Percentiles rank a stretch among this genome's conserved stretches.
Evolutionary conservation across 257 asterid genomes (phyloP).

Genomic region (Fraxinus americana): DNA sequence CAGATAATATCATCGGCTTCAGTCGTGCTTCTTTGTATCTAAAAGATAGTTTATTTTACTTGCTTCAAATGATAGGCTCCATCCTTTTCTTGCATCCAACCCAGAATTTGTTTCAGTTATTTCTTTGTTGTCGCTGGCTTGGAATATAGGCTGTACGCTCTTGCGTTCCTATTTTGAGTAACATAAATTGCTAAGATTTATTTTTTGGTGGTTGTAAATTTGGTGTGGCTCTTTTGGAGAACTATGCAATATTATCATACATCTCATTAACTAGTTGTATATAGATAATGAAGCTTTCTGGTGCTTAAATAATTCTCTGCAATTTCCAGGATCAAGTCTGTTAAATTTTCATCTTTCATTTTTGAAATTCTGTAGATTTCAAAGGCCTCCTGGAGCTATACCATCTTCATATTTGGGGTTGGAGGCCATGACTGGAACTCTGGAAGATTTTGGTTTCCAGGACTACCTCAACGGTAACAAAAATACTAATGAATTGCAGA

Average conservation of each 20-base stretch:
- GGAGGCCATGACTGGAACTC: constrained; percentile 72
- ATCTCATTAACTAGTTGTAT: background rate
- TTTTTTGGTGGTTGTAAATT: constrained; percentile 1
- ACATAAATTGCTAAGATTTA: background rate
- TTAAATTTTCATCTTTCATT: constrained; percentile 5
- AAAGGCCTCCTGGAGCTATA: constrained; percentile 82
- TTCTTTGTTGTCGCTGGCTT: constrained; percentile 2
- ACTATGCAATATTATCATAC: background rate
- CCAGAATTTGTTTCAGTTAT: background rate
- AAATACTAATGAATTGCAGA: background rate
- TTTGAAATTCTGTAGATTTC: constrained; percentile 56
- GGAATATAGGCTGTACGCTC: background rate
- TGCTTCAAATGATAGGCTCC: background rate
- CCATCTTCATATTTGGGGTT: constrained; percentile 82
- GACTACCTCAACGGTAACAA: constrained; percentile 78
- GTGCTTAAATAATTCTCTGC: background rate
- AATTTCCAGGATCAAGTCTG: background rate
- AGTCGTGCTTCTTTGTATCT: background rate
- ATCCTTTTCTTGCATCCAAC: background rate
- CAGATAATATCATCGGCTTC: background rate
- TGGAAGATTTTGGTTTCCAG: constrained; percentile 79
- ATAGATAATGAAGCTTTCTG: background rate
- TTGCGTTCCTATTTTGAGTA: background rate
- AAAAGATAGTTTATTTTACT: background rate
- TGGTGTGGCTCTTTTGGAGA: background rate